Percentiles rank a stretch among this genome's conserved stretches.
Evolutionary conservation across 1,139 yeast genomes (phyloP).

Genomic region (Yamadazyma sp.): DNA sequence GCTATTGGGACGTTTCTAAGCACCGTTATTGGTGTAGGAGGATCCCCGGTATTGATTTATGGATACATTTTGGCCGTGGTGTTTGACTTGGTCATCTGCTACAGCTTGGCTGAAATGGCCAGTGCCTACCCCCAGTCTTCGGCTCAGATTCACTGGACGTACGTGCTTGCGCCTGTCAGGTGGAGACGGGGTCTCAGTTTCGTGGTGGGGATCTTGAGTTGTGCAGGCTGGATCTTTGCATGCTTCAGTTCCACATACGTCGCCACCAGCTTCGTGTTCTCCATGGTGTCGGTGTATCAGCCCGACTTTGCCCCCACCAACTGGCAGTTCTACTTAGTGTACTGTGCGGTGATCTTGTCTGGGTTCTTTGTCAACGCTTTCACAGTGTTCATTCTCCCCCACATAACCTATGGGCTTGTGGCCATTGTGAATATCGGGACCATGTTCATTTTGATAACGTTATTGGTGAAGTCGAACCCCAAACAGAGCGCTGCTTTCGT

Average conservation of each 20-base stretch:
- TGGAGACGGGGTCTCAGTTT: slow-evolving; percentile 30
- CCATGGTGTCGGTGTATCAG: slow-evolving; percentile 37
- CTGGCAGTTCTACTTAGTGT: slow-evolving; percentile 27
- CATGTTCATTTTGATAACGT: slow-evolving; percentile 24
- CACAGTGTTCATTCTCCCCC: slow-evolving; percentile 20
- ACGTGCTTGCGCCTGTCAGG: slow-evolving; percentile 22
- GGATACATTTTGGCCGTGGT: slow-evolving; percentile 24
- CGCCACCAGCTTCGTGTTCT: slow-evolving; percentile 44
- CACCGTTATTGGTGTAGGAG: slow-evolving; percentile 28
- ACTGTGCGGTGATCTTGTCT: slow-evolving; percentile 17
- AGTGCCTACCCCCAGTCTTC: slow-evolving; percentile 30
- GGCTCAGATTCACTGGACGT: slow-evolving; percentile 33
- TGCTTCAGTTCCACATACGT: slow-evolving; percentile 27
- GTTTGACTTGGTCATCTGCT: slow-evolving; percentile 23
- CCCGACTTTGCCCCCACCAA: slow-evolving; percentile 21
- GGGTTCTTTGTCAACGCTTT: slow-evolving; percentile 24
- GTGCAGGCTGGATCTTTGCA: slow-evolving; percentile 54
- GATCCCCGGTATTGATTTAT: slow-evolving; percentile 25
- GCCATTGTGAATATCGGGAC: slow-evolving; percentile 26
- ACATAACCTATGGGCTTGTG: slow-evolving; percentile 19
- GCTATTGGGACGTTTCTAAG: slow-evolving; percentile 27
- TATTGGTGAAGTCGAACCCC: slow-evolving; percentile 23
- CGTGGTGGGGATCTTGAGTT: slow-evolving; percentile 48
- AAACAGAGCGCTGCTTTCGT: slow-evolving; percentile 25
- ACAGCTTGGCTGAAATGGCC: slow-evolving; percentile 27